These are phyloP conservation scores for Bimuria novae-zelandiae DNA, from an alignment of 2,329 filamentous ascomycete species.

Conservation along the genomic window DNA sequence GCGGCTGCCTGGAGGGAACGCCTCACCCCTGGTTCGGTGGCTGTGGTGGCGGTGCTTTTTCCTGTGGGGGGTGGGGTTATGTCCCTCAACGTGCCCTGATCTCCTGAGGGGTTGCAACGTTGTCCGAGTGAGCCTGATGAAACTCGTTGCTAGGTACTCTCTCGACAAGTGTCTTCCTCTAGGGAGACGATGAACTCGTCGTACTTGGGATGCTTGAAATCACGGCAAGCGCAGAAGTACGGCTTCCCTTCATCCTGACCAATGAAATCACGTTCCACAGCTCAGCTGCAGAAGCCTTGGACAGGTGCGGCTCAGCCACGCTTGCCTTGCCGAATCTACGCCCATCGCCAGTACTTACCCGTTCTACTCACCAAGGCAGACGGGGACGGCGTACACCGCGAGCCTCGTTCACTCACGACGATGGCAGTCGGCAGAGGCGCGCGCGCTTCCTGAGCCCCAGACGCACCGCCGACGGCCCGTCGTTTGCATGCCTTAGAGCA, in stretches of 20 bases:
- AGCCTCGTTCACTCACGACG: neutral
- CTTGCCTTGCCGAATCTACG: neutral
- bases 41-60: too few species aligned
- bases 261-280: neutral
- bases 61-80: constrained; percentile 6
- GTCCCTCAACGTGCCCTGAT: too few species aligned
- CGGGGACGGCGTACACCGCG: neutral
- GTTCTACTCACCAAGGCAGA: constrained; percentile 1
- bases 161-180: too few species aligned
- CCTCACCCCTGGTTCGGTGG: neutral
- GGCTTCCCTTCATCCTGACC: neutral
- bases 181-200: neutral
- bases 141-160: neutral
- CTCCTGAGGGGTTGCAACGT: too few species aligned
- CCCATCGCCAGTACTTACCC: neutral
- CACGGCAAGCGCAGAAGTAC: neutral
- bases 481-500: neutral
- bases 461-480: neutral
- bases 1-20: constrained; percentile 1
- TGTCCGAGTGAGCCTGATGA: too few species aligned
- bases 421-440: neutral
- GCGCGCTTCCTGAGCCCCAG: neutral
- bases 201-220: neutral
- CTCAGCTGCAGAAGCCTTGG: neutral
- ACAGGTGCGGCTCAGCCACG: constrained; percentile 3